Base-by-base conservation (phyloP, 441 rosid species). In the Mallotus repandus region DNA sequence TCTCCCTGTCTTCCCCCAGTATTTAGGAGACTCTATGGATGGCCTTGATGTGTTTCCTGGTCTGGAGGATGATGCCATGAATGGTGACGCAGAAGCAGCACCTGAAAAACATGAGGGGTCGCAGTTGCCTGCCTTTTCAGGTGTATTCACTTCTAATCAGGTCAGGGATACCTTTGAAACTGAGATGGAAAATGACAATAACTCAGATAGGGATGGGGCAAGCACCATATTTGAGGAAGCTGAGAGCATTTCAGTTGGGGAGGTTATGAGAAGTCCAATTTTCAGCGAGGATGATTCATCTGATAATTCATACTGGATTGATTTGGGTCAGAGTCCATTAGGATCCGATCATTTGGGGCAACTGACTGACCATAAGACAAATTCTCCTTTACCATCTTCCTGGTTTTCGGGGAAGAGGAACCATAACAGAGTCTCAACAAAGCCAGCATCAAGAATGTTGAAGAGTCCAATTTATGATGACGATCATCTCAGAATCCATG, bases 221-320 rank as follows among this genome's bases (percentile, higher is more conserved):
- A 93, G 91, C 76, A 91, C 99, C 21, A 91, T 89, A 71, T 92
- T 89, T 76, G 99, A 95, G 82, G 99, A 92, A 77, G 89, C 89
- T 13, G 97, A 91, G 72, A 89, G 97, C 68, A 80, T 95, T 64
- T 95, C 97, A 0, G 91, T 93, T 25, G 99, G 98, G 58, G 99
- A 91, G 73, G 79, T 95, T 83, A 95, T 95, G 98, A 95, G 88
- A 81, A 93, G 99, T 79, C 99, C 99, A 0, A 87, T 91, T 19
- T 95, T 93, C 73, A 95, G 98, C 32, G 99, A 95, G 82, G 97
- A 95, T 80, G 99, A 91, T 73, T 95, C 99, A 18, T 95, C 96
- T 0, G 98, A 93, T 74, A 89, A 87, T 77, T 89, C 97, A 13
- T 89, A 88, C 68, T 95, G 98, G 99, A 92, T 93, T 68, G 98